Evolutionary conservation across 352 stramenopile genomes (phyloP), one percentile per base, ranked within the genome.

Genomic region (Globisporangium takayamanum): DNA sequence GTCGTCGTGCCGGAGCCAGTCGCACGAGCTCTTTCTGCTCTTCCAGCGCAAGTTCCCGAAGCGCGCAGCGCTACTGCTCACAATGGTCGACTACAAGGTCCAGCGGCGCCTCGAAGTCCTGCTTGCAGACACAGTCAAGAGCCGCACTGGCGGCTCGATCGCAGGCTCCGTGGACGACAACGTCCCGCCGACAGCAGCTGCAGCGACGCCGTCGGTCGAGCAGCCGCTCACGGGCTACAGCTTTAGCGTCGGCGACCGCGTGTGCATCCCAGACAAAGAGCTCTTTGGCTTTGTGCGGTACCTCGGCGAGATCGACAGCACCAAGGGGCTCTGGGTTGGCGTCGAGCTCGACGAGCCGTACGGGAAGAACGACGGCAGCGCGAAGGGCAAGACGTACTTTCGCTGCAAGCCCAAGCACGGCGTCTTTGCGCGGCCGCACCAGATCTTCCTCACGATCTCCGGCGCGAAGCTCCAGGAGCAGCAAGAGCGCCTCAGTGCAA

Each of bases 241-340:
- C 55, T 60, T 87, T 51, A 76, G 89, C 46, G 45, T 91, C 1
- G 82, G 80, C 3, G 82, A 92, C 36, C 82, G 84, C 30, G 84
- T 94, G 5, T 92, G 81, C 60, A 89, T 94, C n/a, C 80, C 82
- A 1, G 84, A 92, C 49, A 89, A 89, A 57, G 84, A 94, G 53
- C 50, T 92, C 1, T 94, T 94, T 52, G 84, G 84, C 0, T 84
- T 84, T 57, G 84, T 94, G 55, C 82, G 82, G 0, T 94, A 84
- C 62, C 50, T 88, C 33, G 84, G 84, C 18, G 77, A 92, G 42
- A 84, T 94, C 42, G 71, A 78, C 15, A 70, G 80, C 48, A 73
- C 78, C n/a, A 88, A 84, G 60, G 82, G 80, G 26, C 47, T 75
- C 14, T 94, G 84, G 84, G 68, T 94, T 22, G 84, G 84, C 53